Conservation (phyloP, 1,139 yeast species). For the Yamadazyma triangularis region DNA sequence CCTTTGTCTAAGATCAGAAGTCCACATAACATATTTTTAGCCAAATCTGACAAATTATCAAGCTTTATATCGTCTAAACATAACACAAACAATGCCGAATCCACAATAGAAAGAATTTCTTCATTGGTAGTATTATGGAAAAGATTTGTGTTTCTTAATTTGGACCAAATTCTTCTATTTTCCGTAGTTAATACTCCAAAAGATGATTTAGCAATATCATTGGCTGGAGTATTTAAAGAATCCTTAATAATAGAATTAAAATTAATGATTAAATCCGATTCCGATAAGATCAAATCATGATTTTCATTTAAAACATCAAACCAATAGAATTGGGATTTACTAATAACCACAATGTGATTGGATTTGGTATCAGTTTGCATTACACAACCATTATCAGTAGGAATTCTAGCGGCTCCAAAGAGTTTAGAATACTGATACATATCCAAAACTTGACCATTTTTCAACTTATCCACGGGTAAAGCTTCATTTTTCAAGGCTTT, state of each 20-base stretch:
- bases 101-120: constrained; percentile 71
- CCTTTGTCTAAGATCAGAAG: constrained; percentile 75
- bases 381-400: constrained; percentile 72
- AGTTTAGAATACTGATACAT: constrained; percentile 87
- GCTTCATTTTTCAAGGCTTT: constrained; percentile 74
- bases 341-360: constrained; percentile 77
- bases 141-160: constrained; percentile 52
- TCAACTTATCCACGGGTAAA: constrained; percentile 66
- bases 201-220: constrained; percentile 73
- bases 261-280: constrained; percentile 71
- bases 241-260: constrained; percentile 74
- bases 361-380: constrained; percentile 77
- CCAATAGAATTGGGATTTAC: constrained; percentile 90
- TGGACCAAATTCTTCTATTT: constrained; percentile 82
- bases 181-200: constrained; percentile 90
- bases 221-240: constrained; percentile 53
- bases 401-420: constrained; percentile 84
- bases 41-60: constrained; percentile 60
- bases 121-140: constrained; percentile 47
- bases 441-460: constrained; percentile 65
- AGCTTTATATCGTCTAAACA: constrained; percentile 78
- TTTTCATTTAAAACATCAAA: constrained; percentile 78
- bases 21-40: constrained; percentile 85
- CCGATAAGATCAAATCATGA: constrained; percentile 65
- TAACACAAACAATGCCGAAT: constrained; percentile 74